Conservation (phyloP, 345 rosid species). For the Linum lewisii region DNA sequence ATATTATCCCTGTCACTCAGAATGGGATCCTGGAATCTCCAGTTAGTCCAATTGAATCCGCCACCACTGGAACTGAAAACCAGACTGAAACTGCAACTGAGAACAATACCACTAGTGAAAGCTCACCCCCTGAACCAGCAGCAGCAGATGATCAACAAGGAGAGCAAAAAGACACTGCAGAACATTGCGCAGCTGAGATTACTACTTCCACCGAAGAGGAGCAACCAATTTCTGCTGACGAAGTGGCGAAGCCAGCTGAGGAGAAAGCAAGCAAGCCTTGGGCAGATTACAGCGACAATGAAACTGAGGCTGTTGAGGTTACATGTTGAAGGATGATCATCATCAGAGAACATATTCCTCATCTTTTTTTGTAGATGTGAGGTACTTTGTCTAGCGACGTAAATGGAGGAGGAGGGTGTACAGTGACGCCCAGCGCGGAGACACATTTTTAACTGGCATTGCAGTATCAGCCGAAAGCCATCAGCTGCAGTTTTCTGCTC, state of each 20-base stretch:
- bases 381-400: neutral
- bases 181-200: conserved; percentile 24
- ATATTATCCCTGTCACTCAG: conserved; percentile 24
- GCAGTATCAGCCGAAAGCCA: neutral
- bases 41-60: conserved; percentile 18
- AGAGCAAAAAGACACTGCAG: too few species aligned
- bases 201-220: conserved; percentile 21
- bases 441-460: neutral
- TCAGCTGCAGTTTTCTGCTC: neutral
- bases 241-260: conserved; percentile 24
- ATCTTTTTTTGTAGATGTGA: neutral
- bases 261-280: conserved; percentile 51
- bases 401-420: neutral
- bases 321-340: conserved; percentile 32
- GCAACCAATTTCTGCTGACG: conserved; percentile 20
- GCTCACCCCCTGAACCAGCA: conserved; percentile 27
- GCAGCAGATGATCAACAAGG: conserved; percentile 26
- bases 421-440: neutral
- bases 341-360: neutral
- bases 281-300: conserved; percentile 78
- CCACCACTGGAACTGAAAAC: conserved; percentile 21
- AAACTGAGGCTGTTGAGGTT: conserved; percentile 58
- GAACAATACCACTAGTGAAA: conserved; percentile 17
- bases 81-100: conserved; percentile 33
- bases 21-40: conserved; percentile 42